Conservation (phyloP, 345 rosid genomes). For the Durio zibethinus region DNA sequence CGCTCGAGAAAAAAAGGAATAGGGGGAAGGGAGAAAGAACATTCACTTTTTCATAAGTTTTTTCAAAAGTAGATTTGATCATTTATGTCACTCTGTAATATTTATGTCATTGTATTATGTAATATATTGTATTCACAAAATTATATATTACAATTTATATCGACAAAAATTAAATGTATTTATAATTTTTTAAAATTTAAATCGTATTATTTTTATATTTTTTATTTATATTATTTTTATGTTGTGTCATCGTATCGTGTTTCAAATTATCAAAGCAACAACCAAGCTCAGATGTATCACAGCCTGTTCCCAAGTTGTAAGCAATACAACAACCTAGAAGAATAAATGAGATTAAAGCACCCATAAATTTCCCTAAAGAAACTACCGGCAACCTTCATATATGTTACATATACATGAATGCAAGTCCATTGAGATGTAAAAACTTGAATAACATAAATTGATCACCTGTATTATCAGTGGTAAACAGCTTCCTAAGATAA, state of each 20-base stretch:
- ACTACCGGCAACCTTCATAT: background rate
- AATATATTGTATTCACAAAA: too few relatives aligned
- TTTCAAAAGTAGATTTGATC: too few relatives aligned
- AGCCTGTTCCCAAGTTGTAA: slow-evolving; percentile 87
- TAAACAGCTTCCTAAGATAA: slow-evolving; percentile 67
- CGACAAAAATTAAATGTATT: too few relatives aligned
- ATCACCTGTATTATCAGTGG: slow-evolving; percentile 59
- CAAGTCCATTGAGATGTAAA: slow-evolving; percentile 1
- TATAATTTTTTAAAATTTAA: too few relatives aligned
- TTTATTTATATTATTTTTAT: too few relatives aligned
- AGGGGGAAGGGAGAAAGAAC: background rate
- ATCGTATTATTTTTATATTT: too few relatives aligned
- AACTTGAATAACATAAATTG: background rate
- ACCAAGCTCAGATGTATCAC: slow-evolving; percentile 88
- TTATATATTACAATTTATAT: too few relatives aligned
- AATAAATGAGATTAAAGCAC: background rate
- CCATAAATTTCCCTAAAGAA: background rate
- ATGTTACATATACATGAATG: background rate
- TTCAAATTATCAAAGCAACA: too few relatives aligned
- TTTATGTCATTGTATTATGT: too few relatives aligned
- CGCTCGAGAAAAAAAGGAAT: too few relatives aligned
- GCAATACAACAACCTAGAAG: slow-evolving; percentile 74
- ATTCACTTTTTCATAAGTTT: slow-evolving; percentile 83
- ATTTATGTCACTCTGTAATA: too few relatives aligned
- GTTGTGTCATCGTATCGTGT: too few relatives aligned